Base-by-base conservation (phyloP, 2,329 filamentous ascomycete species). In the Botrytis byssoidea region DNA sequence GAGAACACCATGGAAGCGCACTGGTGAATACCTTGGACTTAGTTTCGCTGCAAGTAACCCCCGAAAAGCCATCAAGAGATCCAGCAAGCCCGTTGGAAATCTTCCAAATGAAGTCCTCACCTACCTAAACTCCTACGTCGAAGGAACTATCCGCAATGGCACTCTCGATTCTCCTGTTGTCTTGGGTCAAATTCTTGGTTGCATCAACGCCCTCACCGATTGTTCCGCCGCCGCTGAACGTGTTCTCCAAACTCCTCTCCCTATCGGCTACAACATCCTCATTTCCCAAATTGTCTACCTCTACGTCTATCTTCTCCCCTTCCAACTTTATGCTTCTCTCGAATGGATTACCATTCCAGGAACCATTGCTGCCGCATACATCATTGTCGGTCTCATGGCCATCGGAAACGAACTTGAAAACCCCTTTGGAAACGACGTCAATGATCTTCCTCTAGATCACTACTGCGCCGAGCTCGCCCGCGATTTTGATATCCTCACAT, bases 241-340 rank as follows among this genome's bases (percentile, higher is more conserved):
- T 75, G 90, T 97, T 32, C 88, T 95, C 46, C 92, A 91, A 81
- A 97, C 93, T 0, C 93, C 93, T 1, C 87, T 97, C 0, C 93
- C 93, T 3, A 88, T 94, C 73, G 93, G 93, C 65, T 97, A 97
- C 84, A 90, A 88, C 77, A 96, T 97, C 78, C 89, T 93, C 78
- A 95, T 96, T 81, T 90, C 91, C 32, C 93, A 97, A 81, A 95
- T 96, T 80, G 93, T 93, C 46, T 95, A 92, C 89, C 88, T 94
- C 70, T 97, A 96, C 83, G 90, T 96, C 71, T 83, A 94, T 77
- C 86, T 93, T 46, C 87, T 97, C 1, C 93, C 93, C 9, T 96
- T 96, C 86, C 93, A 97, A 83, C 88, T 97, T 10, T 88, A 89
- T 80, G 80, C 82, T 0, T 81, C 83, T 4, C 88, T 97, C 1